Base-by-base conservation (phyloP, 2,329 filamentous ascomycete species). In the Alternaria arbusti region DNA sequence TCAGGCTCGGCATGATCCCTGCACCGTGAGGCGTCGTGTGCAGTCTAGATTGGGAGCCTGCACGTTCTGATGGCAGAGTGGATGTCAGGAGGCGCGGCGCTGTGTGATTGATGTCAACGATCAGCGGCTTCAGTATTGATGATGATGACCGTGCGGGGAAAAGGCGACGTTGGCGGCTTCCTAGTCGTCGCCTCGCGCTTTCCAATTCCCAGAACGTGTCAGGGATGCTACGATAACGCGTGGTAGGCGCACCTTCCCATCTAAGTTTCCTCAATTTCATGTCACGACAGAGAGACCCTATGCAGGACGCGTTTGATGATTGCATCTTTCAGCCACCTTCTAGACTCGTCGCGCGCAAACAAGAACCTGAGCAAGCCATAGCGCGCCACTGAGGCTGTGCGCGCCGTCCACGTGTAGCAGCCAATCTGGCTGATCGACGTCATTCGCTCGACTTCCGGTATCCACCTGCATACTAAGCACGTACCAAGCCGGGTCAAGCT, bases 311-410 rank as follows among this genome's bases (percentile, higher is more conserved):
- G 49, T 51, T 23, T 32, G 49, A 36, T 51, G 30, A 25, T 36
- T 36, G 20, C 12, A 52, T 52, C 13, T 15, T 23, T 40, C 50
- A 25, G 23, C 50, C 30, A 46, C 13, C n/a, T 10, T 55, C 22
- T 46, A 45, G 46, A 23, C 13, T 47, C 23, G 10, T 15, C 46
- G 20, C 30, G 36, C 36, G 28, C 30, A 30, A 32, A 47, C 50
- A 45, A n/a, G 23, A 40, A 32, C 17, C 15, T 46, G 30, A 40
- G 57, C 45, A 57, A 44, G 17, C 13, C 25, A 11, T 26, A 28
- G 45, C 11, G 57, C 55, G 60, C 60, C 60, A 61, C 59, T 58
- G 59, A 57, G 59, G 59, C 59, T 61, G 59, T 61, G 54, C 36
- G 32, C 32, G 32, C 54, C 4, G 32, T 22, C 45, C 12, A 50